These are phyloP conservation scores for Tetrahymena borealis DNA, from an alignment of 73 alveolate species.

Conservation along the genomic window DNA sequence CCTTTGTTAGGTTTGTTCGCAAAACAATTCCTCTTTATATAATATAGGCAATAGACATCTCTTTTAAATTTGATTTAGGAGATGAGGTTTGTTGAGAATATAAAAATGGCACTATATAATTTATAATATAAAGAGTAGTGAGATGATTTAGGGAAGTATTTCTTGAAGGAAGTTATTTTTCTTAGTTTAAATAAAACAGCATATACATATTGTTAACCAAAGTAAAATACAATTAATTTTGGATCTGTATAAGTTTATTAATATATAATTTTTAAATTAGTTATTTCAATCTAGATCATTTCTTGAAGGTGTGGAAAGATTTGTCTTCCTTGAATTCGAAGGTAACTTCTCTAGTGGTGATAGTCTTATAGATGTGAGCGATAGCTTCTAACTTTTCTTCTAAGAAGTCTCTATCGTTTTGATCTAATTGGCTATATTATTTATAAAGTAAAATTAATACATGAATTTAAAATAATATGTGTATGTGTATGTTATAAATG, in stretches of 20 bases:
- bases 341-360: conserved; percentile 2
- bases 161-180: not conserved
- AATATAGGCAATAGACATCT: too few relatives aligned
- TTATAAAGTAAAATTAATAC: not conserved
- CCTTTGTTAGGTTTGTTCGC: too few relatives aligned
- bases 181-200: not conserved
- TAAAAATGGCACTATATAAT: not conserved
- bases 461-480: too few relatives aligned
- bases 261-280: not conserved
- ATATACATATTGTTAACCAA: not conserved
- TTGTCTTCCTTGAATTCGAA: conserved; percentile 2
- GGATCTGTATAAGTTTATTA: conserved; percentile 1
- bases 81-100: not conserved
- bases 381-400: not conserved
- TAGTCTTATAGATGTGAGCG: conserved; percentile 1
- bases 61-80: too few relatives aligned
- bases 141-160: not conserved
- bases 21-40: too few relatives aligned
- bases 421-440: not conserved
- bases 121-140: not conserved
- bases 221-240: not conserved
- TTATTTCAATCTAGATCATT: not conserved
- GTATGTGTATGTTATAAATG: too few relatives aligned
- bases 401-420: not conserved
- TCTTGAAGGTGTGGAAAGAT: not conserved